Base-by-base conservation (phyloP, 169 alveolate genomes). In the Plasmodium yoelii region DNA sequence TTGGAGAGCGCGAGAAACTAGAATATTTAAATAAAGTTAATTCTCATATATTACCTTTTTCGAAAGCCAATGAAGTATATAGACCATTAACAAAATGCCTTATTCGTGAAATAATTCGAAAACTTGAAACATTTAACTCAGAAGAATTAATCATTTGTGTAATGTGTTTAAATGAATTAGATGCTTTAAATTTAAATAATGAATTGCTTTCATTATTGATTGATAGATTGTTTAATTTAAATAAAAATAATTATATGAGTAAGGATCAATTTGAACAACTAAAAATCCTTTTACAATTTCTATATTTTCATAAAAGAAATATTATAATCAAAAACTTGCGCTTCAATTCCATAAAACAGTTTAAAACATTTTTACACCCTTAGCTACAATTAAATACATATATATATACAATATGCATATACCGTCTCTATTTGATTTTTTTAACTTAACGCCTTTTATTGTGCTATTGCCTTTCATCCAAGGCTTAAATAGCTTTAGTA, bases 71-170 rank as follows among this genome's bases (percentile, higher is more conserved):
- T 44, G 75, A 55, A 67, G 51, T 88, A 92, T 56, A 69, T 28
- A 73, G 96, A 47, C 96, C 96, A 1, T 82, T 93, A 4, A 92
- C 96, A 34, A 67, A 90, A n/a, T 87, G 95, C 24, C 67, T 93
- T 55, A 80, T 93, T 12, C 94, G 96, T 39, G 96, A 93, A 87
- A 69, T 93, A 12, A 89, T 90, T 57, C 22, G 96, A 46, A 93
- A 93, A 86, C 73, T 93, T 34, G 94, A 92, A 13, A 89, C 94
- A 63, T 93, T 86, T 70, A 93, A 93, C 65, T 65, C 94, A 39
- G 96, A 93, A 73, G 96, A 93, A 42, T 80, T 93, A 28, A 77
- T 93, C 15, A 87, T 93, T 63, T 87, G 94, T 10, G 64, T 73
- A 55, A 67, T 80, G 26, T 80, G 90, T 63, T 57, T 80, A 80